Conservation (phyloP, 768 basidiomycete species). For the Boletus eberwhitei region DNA sequence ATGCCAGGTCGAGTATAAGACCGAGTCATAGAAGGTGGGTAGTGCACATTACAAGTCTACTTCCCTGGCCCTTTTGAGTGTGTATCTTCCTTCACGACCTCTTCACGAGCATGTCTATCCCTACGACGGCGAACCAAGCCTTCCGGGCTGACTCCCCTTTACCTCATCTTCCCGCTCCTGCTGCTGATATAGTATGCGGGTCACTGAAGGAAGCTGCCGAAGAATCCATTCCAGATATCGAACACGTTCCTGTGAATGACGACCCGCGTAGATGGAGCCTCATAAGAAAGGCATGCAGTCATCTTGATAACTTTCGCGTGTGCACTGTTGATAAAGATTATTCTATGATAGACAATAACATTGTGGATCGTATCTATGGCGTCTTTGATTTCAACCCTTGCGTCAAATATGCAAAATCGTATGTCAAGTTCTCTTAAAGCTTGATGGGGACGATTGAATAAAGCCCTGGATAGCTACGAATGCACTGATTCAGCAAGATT, state of each 20-base stretch:
- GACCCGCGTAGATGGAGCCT: conserved; percentile 62
- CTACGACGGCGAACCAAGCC: background rate
- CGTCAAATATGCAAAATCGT: conserved; percentile 31
- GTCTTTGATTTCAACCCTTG: conserved; percentile 23
- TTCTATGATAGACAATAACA: conserved; percentile 18
- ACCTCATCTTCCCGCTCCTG: background rate
- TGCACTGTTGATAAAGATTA: background rate
- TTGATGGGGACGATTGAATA: background rate
- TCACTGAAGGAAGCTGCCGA: background rate
- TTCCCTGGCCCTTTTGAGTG: conserved; percentile 4
- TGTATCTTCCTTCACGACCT: background rate
- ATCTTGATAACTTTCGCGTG: background rate
- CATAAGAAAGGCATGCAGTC: conserved; percentile 47
- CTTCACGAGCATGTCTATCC: conserved; percentile 12
- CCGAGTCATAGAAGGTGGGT: conserved; percentile 1
- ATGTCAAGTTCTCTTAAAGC: conserved; percentile 3
- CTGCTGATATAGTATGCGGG: background rate
- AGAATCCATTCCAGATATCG: conserved; percentile 29
- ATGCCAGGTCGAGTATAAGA: conserved; percentile 21
- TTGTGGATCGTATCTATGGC: conserved; percentile 28
- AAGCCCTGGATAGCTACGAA: conserved; percentile 50
- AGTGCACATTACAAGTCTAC: background rate
- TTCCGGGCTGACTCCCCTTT: background rate
- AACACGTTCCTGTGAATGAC: conserved; percentile 43
- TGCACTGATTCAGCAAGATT: conserved; percentile 51